Evolutionary conservation across 805 yeast genomes (phyloP), one percentile per base, ranked within the genome.

Genomic region (Jamesozyma gamospora): DNA sequence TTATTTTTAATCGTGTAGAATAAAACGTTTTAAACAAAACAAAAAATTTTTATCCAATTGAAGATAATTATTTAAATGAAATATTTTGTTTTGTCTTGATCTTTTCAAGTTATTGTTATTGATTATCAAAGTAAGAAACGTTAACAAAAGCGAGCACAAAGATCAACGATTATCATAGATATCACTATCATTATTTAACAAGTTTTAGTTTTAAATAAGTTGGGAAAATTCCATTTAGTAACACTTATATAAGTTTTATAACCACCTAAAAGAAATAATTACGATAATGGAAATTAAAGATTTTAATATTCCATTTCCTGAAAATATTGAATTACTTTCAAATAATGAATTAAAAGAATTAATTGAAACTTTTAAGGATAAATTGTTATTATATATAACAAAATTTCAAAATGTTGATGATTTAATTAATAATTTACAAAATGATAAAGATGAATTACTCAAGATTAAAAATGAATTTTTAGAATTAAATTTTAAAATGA

Each of bases 401-500:
- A 43, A 49, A 31, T 54, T 53, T 34, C 50, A 55, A 33, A 43
- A 49, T 12, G 45, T 48, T n/a, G 33, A 42, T 9, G 47, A 37
- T 9, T 15, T 47, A 7, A 38, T 41, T 19, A 37, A 36, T 2
- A 43, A 37, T 4, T 37, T 48, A 8, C 19, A 36, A 13, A 34
- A 36, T 11, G 37, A 50, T 17, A 45, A 48, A 32, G 33, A 39
- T 2, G 37, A 41, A 30, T 32, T 56, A 16, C n/a, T 50, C 15
- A 41, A 52, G 8, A 36, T 64, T 3, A 47, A 51, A 16, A 37
- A 47, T 0, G 43, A 52, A 3, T 56, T 56, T 25, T 35, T 39
- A 3, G 50, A 49, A 7, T 42, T 58, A 4, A 64, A 63, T 11
- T 19, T 34, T 0, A 49, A 53, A 12, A 60, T 60, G 9, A 37